Conservation (phyloP, 2,329 filamentous ascomycete genomes). For the Colletotrichum sp. region DNA sequence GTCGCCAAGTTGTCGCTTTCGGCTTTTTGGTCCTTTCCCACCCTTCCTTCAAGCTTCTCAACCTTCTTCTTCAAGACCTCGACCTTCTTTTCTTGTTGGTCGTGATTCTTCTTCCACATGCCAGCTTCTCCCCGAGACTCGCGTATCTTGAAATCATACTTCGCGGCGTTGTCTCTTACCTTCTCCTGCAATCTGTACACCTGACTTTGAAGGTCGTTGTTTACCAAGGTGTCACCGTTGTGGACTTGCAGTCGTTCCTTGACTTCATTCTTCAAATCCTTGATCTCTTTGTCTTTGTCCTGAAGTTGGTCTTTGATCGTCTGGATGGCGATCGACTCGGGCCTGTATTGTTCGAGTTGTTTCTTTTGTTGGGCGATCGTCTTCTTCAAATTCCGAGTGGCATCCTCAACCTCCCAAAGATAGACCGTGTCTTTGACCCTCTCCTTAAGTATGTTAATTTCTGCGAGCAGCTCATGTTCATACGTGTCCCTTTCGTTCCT, state of each 20-base stretch:
- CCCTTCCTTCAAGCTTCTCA: background rate
- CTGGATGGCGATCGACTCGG: background rate
- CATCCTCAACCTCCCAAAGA: background rate
- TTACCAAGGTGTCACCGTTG: background rate
- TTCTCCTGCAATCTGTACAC: background rate
- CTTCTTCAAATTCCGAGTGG: rapidly evolving
- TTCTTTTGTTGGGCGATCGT: background rate
- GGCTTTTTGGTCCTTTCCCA: background rate
- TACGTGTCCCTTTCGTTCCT: background rate
- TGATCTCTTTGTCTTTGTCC: background rate
- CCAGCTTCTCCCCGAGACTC: background rate
- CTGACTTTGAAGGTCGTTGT: background rate
- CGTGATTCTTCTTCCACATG: background rate
- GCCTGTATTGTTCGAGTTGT: background rate
- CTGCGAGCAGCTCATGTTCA: background rate
- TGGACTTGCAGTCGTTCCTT: rapidly evolving
- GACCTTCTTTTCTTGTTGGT: background rate
- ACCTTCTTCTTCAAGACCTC: background rate
- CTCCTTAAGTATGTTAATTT: background rate
- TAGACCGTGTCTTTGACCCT: background rate
- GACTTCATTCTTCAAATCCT: background rate
- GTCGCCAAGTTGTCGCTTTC: background rate
- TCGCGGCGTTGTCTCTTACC: background rate
- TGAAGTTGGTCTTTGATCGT: background rate
- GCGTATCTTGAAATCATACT: background rate